phyloP scores from a whole-genome alignment of 179 eudicot genomes.

The Beta lomatogona region DNA sequence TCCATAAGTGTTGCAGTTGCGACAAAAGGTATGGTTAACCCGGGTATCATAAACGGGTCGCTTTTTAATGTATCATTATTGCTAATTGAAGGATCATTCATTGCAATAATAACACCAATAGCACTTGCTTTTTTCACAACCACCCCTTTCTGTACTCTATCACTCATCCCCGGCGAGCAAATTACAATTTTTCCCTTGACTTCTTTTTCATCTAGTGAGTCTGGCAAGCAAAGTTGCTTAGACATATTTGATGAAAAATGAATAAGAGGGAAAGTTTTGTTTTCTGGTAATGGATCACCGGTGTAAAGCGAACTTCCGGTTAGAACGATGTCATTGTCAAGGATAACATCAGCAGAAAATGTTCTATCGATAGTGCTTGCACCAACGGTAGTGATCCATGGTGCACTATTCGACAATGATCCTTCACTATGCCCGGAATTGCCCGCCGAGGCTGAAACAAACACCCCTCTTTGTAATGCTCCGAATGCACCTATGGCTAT shows the following conservation, averaged over 20 bases:
- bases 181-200: constrained; percentile 30
- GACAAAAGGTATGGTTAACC: constrained; percentile 13
- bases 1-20: neutral
- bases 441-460: constrained; percentile 31
- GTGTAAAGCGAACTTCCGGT: constrained; percentile 25
- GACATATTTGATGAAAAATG: neutral
- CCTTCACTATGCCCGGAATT: neutral
- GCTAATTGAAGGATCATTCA: neutral
- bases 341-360: constrained; percentile 22
- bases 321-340: neutral
- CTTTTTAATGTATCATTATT: neutral
- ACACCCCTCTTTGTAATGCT: constrained; percentile 22
- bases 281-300: neutral
- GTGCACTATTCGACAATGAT: constrained; percentile 12
- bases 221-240: neutral
- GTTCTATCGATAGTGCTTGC: constrained; percentile 31
- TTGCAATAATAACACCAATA: neutral
- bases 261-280: constrained; percentile 12
- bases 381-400: constrained; percentile 28
- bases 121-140: constrained; percentile 23
- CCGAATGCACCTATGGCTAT: constrained; percentile 22
- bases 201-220: neutral
- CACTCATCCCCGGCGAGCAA: constrained; percentile 3
- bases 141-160: neutral
- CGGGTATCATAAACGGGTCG: constrained; percentile 22